A percentile compares a stretch with the other conserved stretches of the same genome.
These are phyloP conservation scores for Vitis hybrid DNA, from an alignment of 177 flowering plant species.

Conservation along the genomic window DNA sequence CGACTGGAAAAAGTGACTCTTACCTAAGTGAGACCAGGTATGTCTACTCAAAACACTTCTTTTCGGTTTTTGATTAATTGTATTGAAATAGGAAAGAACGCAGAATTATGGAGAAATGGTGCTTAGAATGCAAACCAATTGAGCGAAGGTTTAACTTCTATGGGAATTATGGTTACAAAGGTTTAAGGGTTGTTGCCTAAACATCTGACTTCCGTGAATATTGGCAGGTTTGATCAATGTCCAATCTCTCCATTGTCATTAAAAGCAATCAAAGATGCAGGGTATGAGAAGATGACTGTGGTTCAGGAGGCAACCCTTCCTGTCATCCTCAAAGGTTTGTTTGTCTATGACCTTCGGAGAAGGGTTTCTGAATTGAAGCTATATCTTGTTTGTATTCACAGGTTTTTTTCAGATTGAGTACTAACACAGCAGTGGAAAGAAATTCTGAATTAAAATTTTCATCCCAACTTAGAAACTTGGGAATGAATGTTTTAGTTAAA, in stretches of 20 bases:
- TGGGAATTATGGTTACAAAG: too few relatives aligned
- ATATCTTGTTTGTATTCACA: not conserved
- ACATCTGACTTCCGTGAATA: constrained; percentile 1
- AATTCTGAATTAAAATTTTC: too few relatives aligned
- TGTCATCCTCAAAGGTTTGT: constrained; percentile 81
- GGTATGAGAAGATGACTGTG: constrained; percentile 92
- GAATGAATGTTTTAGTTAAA: too few relatives aligned
- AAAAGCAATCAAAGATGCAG: constrained; percentile 89
- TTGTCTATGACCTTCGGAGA: constrained; percentile 3
- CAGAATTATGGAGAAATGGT: too few relatives aligned
- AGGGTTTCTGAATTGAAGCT: not conserved
- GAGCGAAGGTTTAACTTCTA: too few relatives aligned
- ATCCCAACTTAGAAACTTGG: too few relatives aligned
- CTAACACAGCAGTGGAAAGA: too few relatives aligned
- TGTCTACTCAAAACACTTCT: not conserved
- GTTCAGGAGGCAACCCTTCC: constrained; percentile 98
- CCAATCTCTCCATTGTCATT: constrained; percentile 71
- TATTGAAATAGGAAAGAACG: too few relatives aligned
- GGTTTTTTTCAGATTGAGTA: not conserved
- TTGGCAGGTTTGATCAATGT: constrained; percentile 85
- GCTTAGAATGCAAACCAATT: too few relatives aligned
- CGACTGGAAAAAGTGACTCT: constrained; percentile 44
- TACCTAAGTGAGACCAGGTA: constrained; percentile 80
- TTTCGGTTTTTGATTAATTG: not conserved
- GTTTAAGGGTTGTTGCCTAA: too few relatives aligned